These are phyloP conservation scores for Monosporozyma unispora DNA, from an alignment of 805 yeast genomes.

Conservation along the genomic window DNA sequence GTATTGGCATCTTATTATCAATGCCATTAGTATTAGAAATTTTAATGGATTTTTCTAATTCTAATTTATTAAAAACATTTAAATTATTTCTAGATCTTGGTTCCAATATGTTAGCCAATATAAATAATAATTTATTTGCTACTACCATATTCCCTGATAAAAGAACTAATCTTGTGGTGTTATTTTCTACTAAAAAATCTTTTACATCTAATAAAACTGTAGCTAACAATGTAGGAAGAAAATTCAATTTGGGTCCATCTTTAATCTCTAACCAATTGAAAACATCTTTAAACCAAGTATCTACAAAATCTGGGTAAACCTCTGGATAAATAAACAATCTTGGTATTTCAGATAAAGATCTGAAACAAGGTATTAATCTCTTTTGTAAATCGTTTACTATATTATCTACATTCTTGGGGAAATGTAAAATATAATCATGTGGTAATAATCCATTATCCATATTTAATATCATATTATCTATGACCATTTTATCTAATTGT, in stretches of 20 bases:
- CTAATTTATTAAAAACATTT: not conserved
- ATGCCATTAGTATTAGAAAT: too few species aligned
- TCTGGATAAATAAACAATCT: constrained; percentile 31
- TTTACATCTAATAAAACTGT: constrained; percentile 21
- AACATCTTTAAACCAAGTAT: constrained; percentile 34
- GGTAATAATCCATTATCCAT: not conserved
- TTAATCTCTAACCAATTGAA: constrained; percentile 37
- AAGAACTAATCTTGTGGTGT: constrained; percentile 42
- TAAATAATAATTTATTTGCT: constrained; percentile 48
- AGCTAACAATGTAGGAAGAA: constrained; percentile 24
- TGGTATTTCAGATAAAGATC: constrained; percentile 29
- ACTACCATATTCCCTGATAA: constrained; percentile 54
- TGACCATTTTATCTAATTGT: not conserved
- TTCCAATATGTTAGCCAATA: constrained; percentile 43
- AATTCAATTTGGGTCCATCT: constrained; percentile 32
- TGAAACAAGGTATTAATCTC: constrained; percentile 26
- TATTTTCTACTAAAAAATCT: constrained; percentile 18
- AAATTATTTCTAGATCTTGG: constrained; percentile 16
- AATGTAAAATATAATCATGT: constrained; percentile 5
- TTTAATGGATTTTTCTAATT: not conserved
- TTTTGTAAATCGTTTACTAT: constrained; percentile 23
- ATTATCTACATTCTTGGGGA: constrained; percentile 17
- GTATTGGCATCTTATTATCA: not conserved
- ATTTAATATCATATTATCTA: constrained; percentile 1
- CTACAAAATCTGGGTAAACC: constrained; percentile 21